Conservation (phyloP, 495 filamentous ascomycete species). For the Saxophila tyrrhenica region DNA sequence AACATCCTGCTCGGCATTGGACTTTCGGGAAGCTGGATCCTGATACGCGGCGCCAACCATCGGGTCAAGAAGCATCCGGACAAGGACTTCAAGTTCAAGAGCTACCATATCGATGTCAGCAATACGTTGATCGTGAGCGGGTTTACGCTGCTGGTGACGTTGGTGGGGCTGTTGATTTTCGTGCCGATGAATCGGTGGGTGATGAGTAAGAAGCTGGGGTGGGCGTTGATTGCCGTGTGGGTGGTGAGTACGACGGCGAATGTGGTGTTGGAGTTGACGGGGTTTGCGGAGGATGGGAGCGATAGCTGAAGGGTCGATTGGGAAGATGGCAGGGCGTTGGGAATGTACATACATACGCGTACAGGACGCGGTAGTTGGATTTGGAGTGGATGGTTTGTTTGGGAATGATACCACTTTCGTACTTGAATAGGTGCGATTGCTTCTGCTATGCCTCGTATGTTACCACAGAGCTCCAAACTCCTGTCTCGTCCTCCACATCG, state of each 20-base stretch:
- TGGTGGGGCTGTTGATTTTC: slow-evolving; percentile 63
- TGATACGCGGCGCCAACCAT: slow-evolving; percentile 45
- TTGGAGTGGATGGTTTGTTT: no score
- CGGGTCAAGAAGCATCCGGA: slow-evolving; percentile 48
- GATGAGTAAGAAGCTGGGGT: slow-evolving; percentile 78
- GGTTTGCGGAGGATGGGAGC: slow-evolving; percentile 8
- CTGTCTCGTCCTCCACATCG: no score
- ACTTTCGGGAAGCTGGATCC: slow-evolving; percentile 76
- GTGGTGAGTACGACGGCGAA: slow-evolving; percentile 70
- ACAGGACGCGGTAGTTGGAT: no score
- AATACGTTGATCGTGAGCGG: slow-evolving; percentile 74
- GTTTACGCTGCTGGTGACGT: slow-evolving; percentile 65
- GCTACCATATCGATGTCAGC: slow-evolving; percentile 70
- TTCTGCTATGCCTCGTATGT: no score
- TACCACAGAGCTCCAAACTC: no score
- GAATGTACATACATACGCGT: neutral
- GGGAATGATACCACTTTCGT: no score
- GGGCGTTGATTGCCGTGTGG: slow-evolving; percentile 75
- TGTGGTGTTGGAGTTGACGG: slow-evolving; percentile 60
- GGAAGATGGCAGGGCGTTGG: neutral
- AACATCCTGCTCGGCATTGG: slow-evolving; percentile 96
- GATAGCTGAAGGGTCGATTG: neutral
- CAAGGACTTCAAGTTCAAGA: slow-evolving; percentile 31
- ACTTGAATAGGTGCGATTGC: no score
- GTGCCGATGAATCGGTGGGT: slow-evolving; percentile 84